phyloP scores from a whole-genome alignment of 805 yeast genomes.

The Saturnispora bothae region DNA sequence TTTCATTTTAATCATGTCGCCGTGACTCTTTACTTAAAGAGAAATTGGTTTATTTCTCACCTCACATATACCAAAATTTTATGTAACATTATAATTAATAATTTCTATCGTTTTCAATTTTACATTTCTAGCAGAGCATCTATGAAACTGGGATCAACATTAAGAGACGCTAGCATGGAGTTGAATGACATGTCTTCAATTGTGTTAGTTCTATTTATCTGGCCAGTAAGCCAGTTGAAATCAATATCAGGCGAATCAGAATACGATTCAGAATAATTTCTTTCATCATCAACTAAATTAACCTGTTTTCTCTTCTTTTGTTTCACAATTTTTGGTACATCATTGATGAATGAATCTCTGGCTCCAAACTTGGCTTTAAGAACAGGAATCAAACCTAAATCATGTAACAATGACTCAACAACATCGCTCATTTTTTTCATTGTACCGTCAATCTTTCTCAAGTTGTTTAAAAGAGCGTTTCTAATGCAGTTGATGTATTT shows the following conservation, averaged over 20 bases:
- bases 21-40: no score
- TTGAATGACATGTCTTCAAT: neutral
- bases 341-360: constrained; percentile 6
- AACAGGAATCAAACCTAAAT: constrained; percentile 29
- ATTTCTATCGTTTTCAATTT: constrained; percentile 8
- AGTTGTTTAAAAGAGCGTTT: constrained; percentile 24
- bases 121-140: neutral
- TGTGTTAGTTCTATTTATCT: neutral
- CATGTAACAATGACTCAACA: constrained; percentile 31
- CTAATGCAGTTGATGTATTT: constrained; percentile 27
- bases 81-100: no score
- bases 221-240: neutral
- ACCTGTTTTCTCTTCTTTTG: no score
- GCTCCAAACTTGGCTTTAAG: constrained; percentile 23
- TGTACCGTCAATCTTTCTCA: constrained; percentile 30
- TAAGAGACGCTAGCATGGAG: neutral
- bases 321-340: neutral
- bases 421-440: constrained; percentile 34
- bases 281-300: neutral
- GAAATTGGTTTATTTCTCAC: no score
- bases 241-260: neutral
- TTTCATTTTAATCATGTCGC: constrained; percentile 4
- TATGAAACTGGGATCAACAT: constrained; percentile 1
- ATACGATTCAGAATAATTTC: neutral
- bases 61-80: no score